Conservation (phyloP, 2,329 filamentous ascomycete genomes). For the Ceratocystis ficicola region DNA sequence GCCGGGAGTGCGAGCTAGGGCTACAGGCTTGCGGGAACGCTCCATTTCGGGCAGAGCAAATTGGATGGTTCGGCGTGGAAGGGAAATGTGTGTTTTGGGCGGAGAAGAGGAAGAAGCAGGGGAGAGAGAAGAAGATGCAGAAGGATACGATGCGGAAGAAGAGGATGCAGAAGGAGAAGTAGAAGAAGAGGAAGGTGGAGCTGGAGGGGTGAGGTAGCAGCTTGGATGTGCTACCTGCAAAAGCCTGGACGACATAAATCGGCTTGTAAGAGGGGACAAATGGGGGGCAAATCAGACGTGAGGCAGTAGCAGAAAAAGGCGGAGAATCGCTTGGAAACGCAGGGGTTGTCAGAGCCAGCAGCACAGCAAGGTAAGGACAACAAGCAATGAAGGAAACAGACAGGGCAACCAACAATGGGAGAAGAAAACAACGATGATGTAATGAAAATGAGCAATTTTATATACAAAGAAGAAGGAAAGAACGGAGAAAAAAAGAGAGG, state of each 20-base stretch:
- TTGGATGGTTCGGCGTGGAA: constrained; percentile 9
- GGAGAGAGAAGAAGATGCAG: too few relatives aligned
- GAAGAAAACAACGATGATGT: background rate
- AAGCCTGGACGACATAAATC: background rate
- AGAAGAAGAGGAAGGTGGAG: background rate
- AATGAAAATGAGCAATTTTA: background rate
- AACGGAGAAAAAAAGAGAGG: background rate
- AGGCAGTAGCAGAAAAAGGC: constrained; percentile 6
- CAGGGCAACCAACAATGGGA: background rate
- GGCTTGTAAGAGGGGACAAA: background rate
- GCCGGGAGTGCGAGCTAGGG: constrained; percentile 61
- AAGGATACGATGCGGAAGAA: too few relatives aligned
- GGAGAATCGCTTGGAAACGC: background rate
- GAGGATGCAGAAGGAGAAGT: background rate
- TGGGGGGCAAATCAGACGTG: constrained; percentile 8
- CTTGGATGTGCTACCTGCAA: constrained; percentile 1
- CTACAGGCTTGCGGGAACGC: constrained; percentile 69
- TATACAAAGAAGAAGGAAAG: background rate
- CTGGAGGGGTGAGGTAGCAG: background rate
- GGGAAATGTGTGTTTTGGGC: constrained; percentile 31
- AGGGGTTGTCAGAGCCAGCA: background rate
- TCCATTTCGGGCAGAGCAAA: constrained; percentile 44
- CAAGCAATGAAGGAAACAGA: background rate
- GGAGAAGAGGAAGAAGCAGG: too few relatives aligned
- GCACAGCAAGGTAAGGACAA: background rate